These are phyloP conservation scores for Cladophialophora immunda DNA, from an alignment of 2,329 filamentous ascomycete genomes.

Conservation along the genomic window DNA sequence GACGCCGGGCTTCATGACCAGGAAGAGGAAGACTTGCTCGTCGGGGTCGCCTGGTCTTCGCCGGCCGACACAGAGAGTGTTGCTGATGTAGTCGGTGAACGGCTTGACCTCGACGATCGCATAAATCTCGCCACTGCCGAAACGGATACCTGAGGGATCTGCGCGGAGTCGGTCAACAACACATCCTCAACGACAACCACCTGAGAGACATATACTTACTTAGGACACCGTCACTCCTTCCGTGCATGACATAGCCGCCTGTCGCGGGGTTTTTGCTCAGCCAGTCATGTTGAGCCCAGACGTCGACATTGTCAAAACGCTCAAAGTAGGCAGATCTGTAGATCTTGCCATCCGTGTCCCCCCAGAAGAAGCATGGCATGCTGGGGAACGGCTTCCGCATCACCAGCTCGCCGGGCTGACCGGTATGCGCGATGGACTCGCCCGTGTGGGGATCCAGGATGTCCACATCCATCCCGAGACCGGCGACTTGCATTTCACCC, in stretches of 20 bases:
- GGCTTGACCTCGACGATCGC: constrained; percentile 63
- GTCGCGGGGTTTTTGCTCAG: constrained; percentile 73
- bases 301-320: constrained; percentile 5
- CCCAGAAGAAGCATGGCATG: constrained; percentile 72
- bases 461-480: constrained; percentile 53
- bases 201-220: too few relatives aligned
- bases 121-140: constrained; percentile 83
- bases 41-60: constrained; percentile 13
- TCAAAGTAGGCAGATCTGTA: constrained; percentile 53
- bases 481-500: constrained; percentile 63
- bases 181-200: too few relatives aligned
- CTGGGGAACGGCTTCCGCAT: constrained; percentile 77
- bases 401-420: constrained; percentile 71
- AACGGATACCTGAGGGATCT: constrained; percentile 80
- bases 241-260: constrained; percentile 54
- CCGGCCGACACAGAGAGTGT: constrained; percentile 22
- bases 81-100: constrained; percentile 1
- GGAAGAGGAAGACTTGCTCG: constrained; percentile 32
- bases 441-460: constrained; percentile 53
- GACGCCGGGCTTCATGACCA: constrained; percentile 12
- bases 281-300: constrained; percentile 86
- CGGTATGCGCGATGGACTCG: constrained; percentile 51
- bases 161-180: constrained; percentile 47
- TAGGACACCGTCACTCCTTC: constrained; percentile 70
- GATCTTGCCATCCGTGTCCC: constrained; percentile 58